These are phyloP conservation scores for Kalmusia sp. DNA, from an alignment of 2,329 filamentous ascomycete genomes.

Conservation along the genomic window DNA sequence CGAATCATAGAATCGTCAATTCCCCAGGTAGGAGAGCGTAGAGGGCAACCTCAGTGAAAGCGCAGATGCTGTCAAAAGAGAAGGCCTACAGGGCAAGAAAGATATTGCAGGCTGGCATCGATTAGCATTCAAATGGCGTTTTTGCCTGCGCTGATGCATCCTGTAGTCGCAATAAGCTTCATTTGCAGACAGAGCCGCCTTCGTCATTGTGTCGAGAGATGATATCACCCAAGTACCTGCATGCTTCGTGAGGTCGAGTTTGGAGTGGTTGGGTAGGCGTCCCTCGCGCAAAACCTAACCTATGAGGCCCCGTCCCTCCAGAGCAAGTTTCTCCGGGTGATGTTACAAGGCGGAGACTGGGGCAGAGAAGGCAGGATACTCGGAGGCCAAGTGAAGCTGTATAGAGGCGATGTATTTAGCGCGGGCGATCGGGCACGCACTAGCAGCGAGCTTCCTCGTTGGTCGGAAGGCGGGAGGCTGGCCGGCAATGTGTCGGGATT, in stretches of 20 bases:
- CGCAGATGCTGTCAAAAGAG: background rate
- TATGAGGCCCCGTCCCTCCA: background rate
- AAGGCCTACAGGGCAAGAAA: background rate
- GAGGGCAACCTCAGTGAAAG: no score
- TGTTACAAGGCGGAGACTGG: background rate
- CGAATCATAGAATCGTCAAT: no score
- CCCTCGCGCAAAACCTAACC: background rate
- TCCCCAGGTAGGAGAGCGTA: no score
- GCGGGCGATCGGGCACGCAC: conserved; percentile 9
- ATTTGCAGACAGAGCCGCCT: background rate
- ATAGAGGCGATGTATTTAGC: background rate
- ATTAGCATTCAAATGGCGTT: background rate
- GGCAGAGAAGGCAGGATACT: background rate
- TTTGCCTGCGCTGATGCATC: background rate
- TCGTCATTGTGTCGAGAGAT: background rate
- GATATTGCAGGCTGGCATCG: background rate
- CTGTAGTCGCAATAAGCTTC: conserved; percentile 1
- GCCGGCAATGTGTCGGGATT: conserved; percentile 15
- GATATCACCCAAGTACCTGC: background rate
- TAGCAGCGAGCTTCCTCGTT: conserved; percentile 1
- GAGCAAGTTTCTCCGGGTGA: background rate
- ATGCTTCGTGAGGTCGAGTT: background rate
- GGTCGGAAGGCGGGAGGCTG: background rate
- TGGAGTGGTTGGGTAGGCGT: background rate
- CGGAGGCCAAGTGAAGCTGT: background rate